Evolutionary conservation across 169 alveolate species (phyloP), one percentile per base, ranked within the genome.

Genomic region (Plasmodium knowlesi): DNA sequence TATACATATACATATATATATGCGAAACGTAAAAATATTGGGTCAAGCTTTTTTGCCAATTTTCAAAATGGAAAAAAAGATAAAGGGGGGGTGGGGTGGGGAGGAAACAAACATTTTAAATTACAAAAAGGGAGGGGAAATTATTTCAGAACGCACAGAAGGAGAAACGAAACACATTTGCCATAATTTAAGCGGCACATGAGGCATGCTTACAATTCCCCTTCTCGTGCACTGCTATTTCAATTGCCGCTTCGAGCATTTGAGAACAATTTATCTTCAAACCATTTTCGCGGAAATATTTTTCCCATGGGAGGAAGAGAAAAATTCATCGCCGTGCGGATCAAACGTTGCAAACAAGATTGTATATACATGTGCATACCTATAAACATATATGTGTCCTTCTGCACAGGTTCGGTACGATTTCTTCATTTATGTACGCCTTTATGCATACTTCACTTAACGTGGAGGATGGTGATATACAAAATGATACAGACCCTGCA

Each of bases 91-190:
- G 25, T 32, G 54, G 22, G 30, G 25, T 12, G 25, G 9, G 54
- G 22, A 14, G 54, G 54, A 74, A 74, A 74, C 10, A 74, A 39
- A 74, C 37, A 74, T 32, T 74, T 67, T 67, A 67, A 67, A 67
- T 28, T 28, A 28, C 19, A 67, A 67, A 67, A 22, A 67, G n/a
- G 37, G 37, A 5, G n/a, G n/a, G 22, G 22, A 67, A 67, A 67
- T 25, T 28, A 67, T 67, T 67, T 67, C 76, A 67, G 22, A 67
- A 67, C 16, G 76, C 19, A 67, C 37, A 67, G 39, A 67, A 25
- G 37, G 41, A 67, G 76, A 67, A 67, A 67, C 76, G 76, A 67
- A 28, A 67, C 30, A 67, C 76, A 67, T 67, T 67, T 67, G 37
- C n/a, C 30, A 25, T 22, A 67, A 67, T 19, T 67, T 67, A 67